These are phyloP conservation scores for Mucor lusitanicus DNA, from an alignment of 371 early-diverging fungal species.

Conservation along the genomic window DNA sequence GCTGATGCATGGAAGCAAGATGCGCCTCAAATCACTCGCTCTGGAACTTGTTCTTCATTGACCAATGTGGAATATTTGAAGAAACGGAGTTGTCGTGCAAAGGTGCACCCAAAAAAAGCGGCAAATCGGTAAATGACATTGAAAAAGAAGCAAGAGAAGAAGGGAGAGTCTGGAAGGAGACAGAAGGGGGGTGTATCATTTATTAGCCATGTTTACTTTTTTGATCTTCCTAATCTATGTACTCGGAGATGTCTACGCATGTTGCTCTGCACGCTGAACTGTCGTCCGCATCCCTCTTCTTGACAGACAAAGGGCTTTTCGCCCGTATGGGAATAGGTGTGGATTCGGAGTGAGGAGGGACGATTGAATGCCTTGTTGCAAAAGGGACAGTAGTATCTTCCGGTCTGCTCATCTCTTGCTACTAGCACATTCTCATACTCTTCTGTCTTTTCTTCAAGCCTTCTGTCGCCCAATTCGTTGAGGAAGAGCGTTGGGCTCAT, in stretches of 20 bases:
- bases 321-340: conserved; percentile 75
- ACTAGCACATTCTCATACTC: conserved; percentile 17
- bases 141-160: not conserved
- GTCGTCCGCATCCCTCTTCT: conserved; percentile 63
- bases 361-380: conserved; percentile 38
- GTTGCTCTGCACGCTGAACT: conserved; percentile 77
- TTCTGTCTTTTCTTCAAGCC: not conserved
- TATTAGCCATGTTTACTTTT: not conserved
- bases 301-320: conserved; percentile 73
- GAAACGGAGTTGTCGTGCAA: not conserved
- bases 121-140: conserved; percentile 13
- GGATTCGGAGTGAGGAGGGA: conserved; percentile 59
- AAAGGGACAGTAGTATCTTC: conserved; percentile 32
- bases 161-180: not conserved
- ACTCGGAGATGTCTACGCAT: conserved; percentile 69
- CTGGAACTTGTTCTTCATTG: not conserved
- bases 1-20: not conserved
- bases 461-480: not conserved
- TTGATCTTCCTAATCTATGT: conserved; percentile 41
- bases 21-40: not conserved
- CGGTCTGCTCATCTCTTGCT: conserved; percentile 25
- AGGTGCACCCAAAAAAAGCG: conserved; percentile 1
- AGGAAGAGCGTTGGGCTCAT: not conserved
- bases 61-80: not conserved
- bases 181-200: not conserved